Base-by-base conservation (phyloP, 495 filamentous ascomycete species). In the Hypomontagnella monticulosa region DNA sequence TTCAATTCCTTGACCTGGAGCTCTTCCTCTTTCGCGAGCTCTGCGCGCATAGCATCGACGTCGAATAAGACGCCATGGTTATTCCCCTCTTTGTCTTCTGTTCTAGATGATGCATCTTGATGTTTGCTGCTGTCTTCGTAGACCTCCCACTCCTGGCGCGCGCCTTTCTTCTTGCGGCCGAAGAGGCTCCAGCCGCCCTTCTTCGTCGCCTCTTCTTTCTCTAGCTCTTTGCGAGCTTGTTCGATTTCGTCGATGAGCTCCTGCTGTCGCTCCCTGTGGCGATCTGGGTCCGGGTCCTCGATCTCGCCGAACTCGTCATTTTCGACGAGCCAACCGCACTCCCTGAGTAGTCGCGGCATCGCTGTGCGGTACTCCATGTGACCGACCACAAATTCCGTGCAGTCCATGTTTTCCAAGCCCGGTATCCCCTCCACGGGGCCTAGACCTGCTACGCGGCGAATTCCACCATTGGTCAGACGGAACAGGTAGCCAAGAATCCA, bases 401-500 rank as follows among this genome's bases (percentile, higher is more conserved):
- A 87, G 71, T 99, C 88, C 16, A 94, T 81, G 66, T 97, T 98
- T 76, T 99, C 95, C 18, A 99, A 75, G 6, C 91, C 91, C 0
- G 88, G 87, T 42, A 97, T 82, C 1, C 81, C 84, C 36, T 93
- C 88, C 19, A 99, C 82, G 6, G 89, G 83, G 3, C 88, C 93
- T 4, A 99, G 85, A n/a, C 95, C 95, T 4, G 93, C 93, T 0
- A 99, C 87, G 14, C 90, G 89, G 76, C 91, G 88, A 72, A 99
- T 93, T 48, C 95, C 96, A 54, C 95, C 95, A 66, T 87, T 89
- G 14, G 95, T 99, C 5, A 96, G 87, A 8, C 95, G 92, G 82
- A 99, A 99, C 4, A 99, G 85, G 70, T 99, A 99, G 4, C 95
- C 93, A 30, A 99, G 76, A 71, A 99, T 98, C 95, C 96, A 99